Evolutionary conservation across 805 yeast species (phyloP).

Genomic region (Yarrowia osloensis): DNA sequence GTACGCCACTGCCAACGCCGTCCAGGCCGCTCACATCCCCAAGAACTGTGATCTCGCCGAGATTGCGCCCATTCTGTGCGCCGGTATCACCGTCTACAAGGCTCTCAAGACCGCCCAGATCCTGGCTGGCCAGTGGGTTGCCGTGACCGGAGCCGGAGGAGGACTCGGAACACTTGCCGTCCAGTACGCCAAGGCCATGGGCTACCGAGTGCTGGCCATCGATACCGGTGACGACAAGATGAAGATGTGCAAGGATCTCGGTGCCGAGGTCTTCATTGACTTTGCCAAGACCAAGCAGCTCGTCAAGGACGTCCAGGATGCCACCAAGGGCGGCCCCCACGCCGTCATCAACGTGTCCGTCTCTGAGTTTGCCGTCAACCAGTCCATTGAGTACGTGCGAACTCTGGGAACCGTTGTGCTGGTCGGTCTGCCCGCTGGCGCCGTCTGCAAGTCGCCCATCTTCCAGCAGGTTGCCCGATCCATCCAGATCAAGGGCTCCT

Average conservation of each 20-base stretch:
- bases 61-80: slow-evolving; percentile 82
- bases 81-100: slow-evolving; percentile 90
- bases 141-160: slow-evolving; percentile 78
- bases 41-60: slow-evolving; percentile 71
- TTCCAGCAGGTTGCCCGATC: slow-evolving; percentile 74
- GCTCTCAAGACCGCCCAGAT: slow-evolving; percentile 79
- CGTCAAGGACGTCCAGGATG: slow-evolving; percentile 54
- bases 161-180: slow-evolving; percentile 75
- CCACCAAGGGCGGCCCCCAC: slow-evolving; percentile 74
- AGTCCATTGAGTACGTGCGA: slow-evolving; percentile 61
- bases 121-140: slow-evolving; percentile 72
- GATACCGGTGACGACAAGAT: slow-evolving; percentile 71
- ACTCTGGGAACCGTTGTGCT: slow-evolving; percentile 69
- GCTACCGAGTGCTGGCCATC: slow-evolving; percentile 67
- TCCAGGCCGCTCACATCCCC: slow-evolving; percentile 82
- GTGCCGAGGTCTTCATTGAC: slow-evolving; percentile 66
- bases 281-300: slow-evolving; percentile 58
- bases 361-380: slow-evolving; percentile 65
- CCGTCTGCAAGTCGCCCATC: slow-evolving; percentile 67
- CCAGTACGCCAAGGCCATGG: slow-evolving; percentile 79
- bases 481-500: slow-evolving; percentile 73
- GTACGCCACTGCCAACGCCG: slow-evolving; percentile 85
- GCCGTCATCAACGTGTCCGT: slow-evolving; percentile 77
- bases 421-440: slow-evolving; percentile 81
- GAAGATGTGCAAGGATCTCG: slow-evolving; percentile 55